Evolutionary conservation across 2,329 filamentous ascomycete species (phyloP), one percentile per base, ranked within the genome.

Genomic region (Mycocentrospora acerina): DNA sequence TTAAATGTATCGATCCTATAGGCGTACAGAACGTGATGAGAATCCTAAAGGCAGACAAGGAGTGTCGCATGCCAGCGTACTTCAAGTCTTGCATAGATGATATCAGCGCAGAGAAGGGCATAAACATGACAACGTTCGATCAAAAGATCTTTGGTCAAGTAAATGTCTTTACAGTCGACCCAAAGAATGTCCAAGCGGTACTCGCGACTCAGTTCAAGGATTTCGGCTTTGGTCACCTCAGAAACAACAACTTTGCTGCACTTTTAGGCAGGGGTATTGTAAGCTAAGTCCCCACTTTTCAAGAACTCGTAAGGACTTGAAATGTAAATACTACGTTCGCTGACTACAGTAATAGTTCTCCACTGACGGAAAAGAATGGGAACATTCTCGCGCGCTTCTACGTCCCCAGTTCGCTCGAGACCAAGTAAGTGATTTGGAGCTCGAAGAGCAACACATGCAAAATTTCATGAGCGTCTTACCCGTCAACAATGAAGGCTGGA

Each of bases 11-110:
- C 48, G 68, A 69, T 2, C 51, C 80, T 31, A 58, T 81, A 2
- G 79, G 79, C 4, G 50, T 75, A n/a, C 72, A 76, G 47, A 57
- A 71, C 32, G 66, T 78, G 41, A 35, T 55, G 22, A 44, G 59
- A 14, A 67, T 71, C 19, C 29, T 72, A 6, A 60, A 60, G 8
- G 66, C 71, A 1, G 42, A 71, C 25, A 70, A 65, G 12, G 41
- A 53, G 15, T 59, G 59, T 28, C 36, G 57, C 10, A 19, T 58
- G 1, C 57, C 71, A 4, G 74, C 55, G 4, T 64, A 51, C 29
- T 27, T 59, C 3, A 40, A 52, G 7, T 37, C 48, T 3, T 47
- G 51, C 4, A 40, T 53, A 3, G 48, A 59, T 9, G 46, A 47
- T 17, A 58, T 41, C 11, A 48, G 38, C 31, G 41, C 40, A 13